Conservation (phyloP, 352 stramenopile species). For the Halophytophthora batemanensis region DNA sequence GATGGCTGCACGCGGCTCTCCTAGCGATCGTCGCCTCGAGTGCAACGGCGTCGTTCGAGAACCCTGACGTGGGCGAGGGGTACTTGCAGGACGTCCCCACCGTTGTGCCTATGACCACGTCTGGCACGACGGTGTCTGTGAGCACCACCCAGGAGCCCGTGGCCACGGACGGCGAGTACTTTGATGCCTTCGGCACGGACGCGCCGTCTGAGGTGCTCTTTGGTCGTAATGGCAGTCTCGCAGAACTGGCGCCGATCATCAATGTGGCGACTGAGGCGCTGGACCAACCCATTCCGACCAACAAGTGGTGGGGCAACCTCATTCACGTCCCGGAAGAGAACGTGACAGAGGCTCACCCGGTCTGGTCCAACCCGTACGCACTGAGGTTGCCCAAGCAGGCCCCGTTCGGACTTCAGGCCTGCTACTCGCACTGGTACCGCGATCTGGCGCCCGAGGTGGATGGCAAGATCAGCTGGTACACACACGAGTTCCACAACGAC, state of each 20-base stretch:
- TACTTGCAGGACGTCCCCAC: slow-evolving; percentile 13
- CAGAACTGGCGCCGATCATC: slow-evolving; percentile 48
- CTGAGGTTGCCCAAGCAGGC: slow-evolving; percentile 43
- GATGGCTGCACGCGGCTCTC: slow-evolving; percentile 6
- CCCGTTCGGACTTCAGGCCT: slow-evolving; percentile 51
- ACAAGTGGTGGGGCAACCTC: slow-evolving; percentile 82
- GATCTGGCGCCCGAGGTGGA: slow-evolving; percentile 37
- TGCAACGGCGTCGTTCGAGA: background rate
- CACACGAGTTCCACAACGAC: slow-evolving; percentile 63
- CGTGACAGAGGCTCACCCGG: slow-evolving; percentile 38
- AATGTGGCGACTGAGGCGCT: slow-evolving; percentile 54
- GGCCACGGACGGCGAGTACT: slow-evolving; percentile 14
- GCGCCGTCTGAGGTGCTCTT: slow-evolving; percentile 42
- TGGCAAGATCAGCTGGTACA: slow-evolving; percentile 54
- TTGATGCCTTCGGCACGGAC: slow-evolving; percentile 41
- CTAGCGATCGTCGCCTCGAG: background rate
- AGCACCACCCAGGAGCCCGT: slow-evolving; percentile 6
- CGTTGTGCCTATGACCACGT: slow-evolving; percentile 4
- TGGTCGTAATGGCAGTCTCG: slow-evolving; percentile 37
- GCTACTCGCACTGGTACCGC: slow-evolving; percentile 65
- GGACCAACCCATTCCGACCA: slow-evolving; percentile 61
- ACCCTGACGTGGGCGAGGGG: slow-evolving; percentile 18
- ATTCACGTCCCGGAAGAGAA: slow-evolving; percentile 51
- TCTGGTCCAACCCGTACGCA: slow-evolving; percentile 69
- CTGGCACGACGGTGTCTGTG: background rate